Percentiles rank a stretch among this genome's conserved stretches.
These are phyloP conservation scores for Alternaria atra DNA, from an alignment of 2,329 filamentous ascomycete genomes.

Conservation along the genomic window DNA sequence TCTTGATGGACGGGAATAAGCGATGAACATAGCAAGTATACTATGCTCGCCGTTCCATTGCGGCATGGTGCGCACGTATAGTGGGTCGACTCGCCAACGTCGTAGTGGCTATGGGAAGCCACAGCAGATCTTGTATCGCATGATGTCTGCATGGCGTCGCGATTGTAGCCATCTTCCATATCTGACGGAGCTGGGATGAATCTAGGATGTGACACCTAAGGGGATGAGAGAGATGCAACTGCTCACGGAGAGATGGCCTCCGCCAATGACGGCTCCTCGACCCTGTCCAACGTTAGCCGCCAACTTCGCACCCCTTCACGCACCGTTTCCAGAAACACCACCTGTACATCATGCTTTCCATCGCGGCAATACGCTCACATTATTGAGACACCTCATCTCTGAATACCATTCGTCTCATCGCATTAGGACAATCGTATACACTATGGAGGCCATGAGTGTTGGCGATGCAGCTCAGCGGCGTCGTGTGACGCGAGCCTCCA, in stretches of 20 bases:
- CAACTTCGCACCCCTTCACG: neutral
- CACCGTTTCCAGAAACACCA: neutral
- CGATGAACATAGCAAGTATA: too few relatives aligned
- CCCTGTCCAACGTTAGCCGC: neutral
- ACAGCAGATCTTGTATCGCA: neutral
- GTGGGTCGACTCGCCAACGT: neutral
- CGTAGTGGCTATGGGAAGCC: neutral
- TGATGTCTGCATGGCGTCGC: neutral
- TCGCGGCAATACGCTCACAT: neutral
- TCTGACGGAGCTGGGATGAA: neutral
- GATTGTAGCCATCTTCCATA: rapidly evolving
- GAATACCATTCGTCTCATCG: neutral
- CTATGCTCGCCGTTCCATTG: neutral
- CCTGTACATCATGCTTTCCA: neutral
- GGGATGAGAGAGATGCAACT: neutral
- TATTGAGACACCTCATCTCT: neutral
- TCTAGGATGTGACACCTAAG: neutral
- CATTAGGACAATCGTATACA: neutral
- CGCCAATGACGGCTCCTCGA: neutral
- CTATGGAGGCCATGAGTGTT: neutral
- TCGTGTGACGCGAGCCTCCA: neutral
- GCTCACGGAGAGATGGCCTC: neutral
- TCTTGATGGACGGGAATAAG: neutral
- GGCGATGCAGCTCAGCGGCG: neutral
- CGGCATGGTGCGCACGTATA: neutral